Conservation (phyloP, 2,329 filamentous ascomycete genomes). For the Diaporthe citri region DNA sequence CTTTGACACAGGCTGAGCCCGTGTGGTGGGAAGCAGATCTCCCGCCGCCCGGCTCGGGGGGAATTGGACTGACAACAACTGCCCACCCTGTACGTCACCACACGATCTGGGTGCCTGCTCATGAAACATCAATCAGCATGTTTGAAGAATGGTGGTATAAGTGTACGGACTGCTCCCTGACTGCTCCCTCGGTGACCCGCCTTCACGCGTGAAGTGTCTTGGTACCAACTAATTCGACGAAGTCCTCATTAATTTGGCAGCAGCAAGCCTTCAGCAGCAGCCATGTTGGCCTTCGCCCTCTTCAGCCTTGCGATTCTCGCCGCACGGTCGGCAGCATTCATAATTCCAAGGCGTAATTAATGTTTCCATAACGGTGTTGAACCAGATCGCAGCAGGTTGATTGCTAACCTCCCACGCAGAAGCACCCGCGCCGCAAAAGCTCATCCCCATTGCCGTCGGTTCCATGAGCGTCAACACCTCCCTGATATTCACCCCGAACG, state of each 20-base stretch:
- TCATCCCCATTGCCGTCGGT: constrained; percentile 18
- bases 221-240: background rate
- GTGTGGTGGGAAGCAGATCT: background rate
- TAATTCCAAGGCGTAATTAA: background rate
- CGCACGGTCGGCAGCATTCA: background rate
- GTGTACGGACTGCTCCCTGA: background rate
- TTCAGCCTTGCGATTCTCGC: background rate
- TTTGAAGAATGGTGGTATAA: background rate
- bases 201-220: background rate
- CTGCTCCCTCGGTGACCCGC: background rate
- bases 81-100: background rate
- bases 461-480: constrained; percentile 22
- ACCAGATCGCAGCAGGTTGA: background rate
- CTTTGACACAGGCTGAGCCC: background rate
- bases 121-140: background rate
- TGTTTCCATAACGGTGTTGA: too few species aligned
- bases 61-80: background rate
- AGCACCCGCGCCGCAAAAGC: background rate
- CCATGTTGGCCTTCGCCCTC: background rate
- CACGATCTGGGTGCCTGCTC: background rate
- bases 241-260: background rate
- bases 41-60: background rate
- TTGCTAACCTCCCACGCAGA: background rate
- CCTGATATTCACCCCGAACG: constrained; percentile 21
- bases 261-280: background rate